Conservation (phyloP, 768 basidiomycete genomes). For the Naematelia aurantialba region DNA sequence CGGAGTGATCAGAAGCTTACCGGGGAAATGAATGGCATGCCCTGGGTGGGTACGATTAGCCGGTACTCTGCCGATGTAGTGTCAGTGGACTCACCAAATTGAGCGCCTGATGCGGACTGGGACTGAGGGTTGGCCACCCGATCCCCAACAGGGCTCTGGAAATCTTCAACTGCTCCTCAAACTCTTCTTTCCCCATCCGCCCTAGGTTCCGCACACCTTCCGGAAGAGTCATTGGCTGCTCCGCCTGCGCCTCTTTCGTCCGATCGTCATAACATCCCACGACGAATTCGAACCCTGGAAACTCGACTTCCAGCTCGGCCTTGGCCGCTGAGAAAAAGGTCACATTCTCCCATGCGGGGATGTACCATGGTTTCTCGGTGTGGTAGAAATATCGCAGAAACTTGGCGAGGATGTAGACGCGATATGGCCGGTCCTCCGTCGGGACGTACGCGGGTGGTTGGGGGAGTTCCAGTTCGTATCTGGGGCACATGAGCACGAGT, state of each 20-base stretch:
- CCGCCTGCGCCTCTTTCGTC: slow-evolving; percentile 6
- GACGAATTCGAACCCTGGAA: slow-evolving; percentile 24
- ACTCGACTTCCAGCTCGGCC: slow-evolving; percentile 10
- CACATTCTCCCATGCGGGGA: neutral
- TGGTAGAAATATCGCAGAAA: slow-evolving; percentile 20
- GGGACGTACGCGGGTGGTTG: slow-evolving; percentile 13
- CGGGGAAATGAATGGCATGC: neutral
- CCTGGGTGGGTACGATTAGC: neutral
- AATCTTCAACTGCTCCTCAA: slow-evolving; percentile 16
- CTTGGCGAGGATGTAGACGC: slow-evolving; percentile 24
- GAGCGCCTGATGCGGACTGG: neutral
- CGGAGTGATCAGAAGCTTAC: neutral
- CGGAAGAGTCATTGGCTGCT: slow-evolving; percentile 11
- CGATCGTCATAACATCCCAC: slow-evolving; percentile 20
- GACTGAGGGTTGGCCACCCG: slow-evolving; percentile 22
- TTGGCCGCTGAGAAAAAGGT: slow-evolving; percentile 16
- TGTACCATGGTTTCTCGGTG: slow-evolving; percentile 14
- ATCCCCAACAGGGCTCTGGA: slow-evolving; percentile 30
- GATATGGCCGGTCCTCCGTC: slow-evolving; percentile 7
- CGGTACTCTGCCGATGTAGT: neutral
- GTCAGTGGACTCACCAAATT: neutral
- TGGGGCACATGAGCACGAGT: slow-evolving; percentile 9
- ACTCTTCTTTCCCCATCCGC: slow-evolving; percentile 14
- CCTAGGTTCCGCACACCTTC: slow-evolving; percentile 9
- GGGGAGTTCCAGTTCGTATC: slow-evolving; percentile 12